These are phyloP conservation scores for Gossypium lobatum DNA, from an alignment of 441 rosid species.

Conservation along the genomic window DNA sequence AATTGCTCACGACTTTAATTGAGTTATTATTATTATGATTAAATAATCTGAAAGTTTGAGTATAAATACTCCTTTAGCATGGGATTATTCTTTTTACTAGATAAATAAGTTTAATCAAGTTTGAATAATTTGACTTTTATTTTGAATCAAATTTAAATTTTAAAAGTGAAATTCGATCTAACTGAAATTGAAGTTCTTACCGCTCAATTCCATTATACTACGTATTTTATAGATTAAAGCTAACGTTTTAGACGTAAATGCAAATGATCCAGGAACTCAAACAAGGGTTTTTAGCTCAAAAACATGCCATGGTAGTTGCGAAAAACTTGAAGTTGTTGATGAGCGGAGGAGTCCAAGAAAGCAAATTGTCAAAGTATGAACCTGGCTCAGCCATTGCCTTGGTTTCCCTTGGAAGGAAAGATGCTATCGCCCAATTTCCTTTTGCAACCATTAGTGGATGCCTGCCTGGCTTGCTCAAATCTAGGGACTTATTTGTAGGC, in stretches of 20 bases:
- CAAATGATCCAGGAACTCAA: constrained; percentile 54
- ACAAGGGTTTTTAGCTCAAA: constrained; percentile 70
- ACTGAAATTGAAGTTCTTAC: background rate
- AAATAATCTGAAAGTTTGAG: too few relatives aligned
- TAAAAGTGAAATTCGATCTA: too few relatives aligned
- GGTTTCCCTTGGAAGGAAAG: constrained; percentile 79
- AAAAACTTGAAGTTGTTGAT: constrained; percentile 63
- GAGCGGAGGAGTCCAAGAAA: constrained; percentile 36
- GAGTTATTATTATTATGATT: too few relatives aligned
- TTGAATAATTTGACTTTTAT: too few relatives aligned
- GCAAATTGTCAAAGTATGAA: constrained; percentile 50
- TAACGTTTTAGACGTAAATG: background rate
- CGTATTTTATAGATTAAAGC: background rate
- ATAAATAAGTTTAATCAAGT: too few relatives aligned
- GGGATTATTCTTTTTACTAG: too few relatives aligned
- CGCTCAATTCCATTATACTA: background rate
- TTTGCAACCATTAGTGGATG: constrained; percentile 52
- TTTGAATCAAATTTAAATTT: too few relatives aligned
- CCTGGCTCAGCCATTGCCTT: constrained; percentile 47
- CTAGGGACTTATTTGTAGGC: constrained; percentile 70
- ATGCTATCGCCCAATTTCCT: constrained; percentile 82
- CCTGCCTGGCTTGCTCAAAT: constrained; percentile 76
- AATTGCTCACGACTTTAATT: too few relatives aligned
- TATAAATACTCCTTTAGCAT: too few relatives aligned
- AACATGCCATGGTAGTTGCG: constrained; percentile 52